Percentiles rank a stretch among this genome's conserved stretches.
Conservation (phyloP, 2,329 filamentous ascomycete species). For the Neoarthrinium moseri region DNA sequence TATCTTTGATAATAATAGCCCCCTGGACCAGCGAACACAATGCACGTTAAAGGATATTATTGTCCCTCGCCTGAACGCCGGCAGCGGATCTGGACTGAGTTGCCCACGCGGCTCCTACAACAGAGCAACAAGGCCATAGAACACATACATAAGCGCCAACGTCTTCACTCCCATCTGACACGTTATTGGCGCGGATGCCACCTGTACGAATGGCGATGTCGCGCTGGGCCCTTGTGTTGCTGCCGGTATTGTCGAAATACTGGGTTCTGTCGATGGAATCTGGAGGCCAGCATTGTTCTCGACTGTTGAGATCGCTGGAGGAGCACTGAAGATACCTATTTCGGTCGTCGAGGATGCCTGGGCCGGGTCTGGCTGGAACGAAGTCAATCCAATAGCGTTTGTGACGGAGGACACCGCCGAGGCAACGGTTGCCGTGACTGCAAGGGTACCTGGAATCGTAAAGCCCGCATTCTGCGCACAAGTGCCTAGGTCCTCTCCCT, state of each 20-base stretch:
- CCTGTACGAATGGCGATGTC: background rate
- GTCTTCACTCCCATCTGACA: background rate
- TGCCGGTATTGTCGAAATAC: no score
- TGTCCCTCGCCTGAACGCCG: no score
- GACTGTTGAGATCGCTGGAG: no score
- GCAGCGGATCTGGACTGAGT: no score
- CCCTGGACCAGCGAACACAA: no score
- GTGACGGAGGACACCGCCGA: background rate
- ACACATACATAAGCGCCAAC: background rate
- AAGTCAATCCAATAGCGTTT: background rate
- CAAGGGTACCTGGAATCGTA: conserved; percentile 19
- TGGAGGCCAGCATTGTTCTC: background rate
- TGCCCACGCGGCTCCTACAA: background rate
- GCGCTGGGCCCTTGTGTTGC: background rate
- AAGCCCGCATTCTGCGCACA: conserved; percentile 34
- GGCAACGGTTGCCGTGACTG: conserved; percentile 4
- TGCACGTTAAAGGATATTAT: no score
- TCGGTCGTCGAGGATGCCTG: background rate
- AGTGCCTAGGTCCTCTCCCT: conserved; percentile 32
- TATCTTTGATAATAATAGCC: no score
- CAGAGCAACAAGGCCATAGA: background rate
- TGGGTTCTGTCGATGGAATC: no score
- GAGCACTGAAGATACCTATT: background rate
- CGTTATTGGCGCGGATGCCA: background rate
- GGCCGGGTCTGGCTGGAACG: background rate